These are phyloP conservation scores for Termitomyces sp. DNA, from an alignment of 768 basidiomycete genomes.

Conservation along the genomic window DNA sequence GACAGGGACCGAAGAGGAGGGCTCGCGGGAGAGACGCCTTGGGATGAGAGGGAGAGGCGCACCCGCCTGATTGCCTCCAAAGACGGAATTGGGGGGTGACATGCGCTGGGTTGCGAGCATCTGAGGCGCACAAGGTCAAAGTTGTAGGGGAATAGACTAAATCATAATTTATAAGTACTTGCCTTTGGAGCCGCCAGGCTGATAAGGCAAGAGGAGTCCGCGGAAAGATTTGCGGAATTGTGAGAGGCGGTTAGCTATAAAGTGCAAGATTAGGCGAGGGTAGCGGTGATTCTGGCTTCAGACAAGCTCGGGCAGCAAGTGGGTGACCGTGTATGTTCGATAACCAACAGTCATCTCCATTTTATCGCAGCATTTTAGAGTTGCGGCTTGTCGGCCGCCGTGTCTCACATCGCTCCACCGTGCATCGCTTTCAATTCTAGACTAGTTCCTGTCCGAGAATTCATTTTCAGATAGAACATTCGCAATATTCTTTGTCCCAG, in stretches of 20 bases:
- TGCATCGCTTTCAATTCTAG: not conserved
- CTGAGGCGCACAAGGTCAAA: conserved; percentile 4
- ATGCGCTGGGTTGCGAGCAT: conserved; percentile 45
- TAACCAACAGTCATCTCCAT: conserved; percentile 2
- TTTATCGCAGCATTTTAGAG: conserved; percentile 8
- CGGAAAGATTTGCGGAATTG: conserved; percentile 7
- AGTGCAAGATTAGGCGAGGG: not conserved
- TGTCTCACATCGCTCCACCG: conserved; percentile 7
- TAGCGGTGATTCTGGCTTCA: conserved; percentile 5
- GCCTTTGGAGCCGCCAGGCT: conserved; percentile 3
- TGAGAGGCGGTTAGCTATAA: conserved; percentile 2
- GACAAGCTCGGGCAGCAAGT: not conserved
- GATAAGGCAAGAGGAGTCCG: conserved; percentile 1
- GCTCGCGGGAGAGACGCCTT: conserved; percentile 35
- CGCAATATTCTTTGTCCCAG: not conserved
- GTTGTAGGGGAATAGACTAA: not conserved
- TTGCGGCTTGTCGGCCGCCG: conserved; percentile 5
- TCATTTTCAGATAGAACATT: not conserved
- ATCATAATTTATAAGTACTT: not conserved
- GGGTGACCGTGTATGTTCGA: not conserved
- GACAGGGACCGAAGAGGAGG: conserved; percentile 16
- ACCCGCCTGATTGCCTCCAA: conserved; percentile 40
- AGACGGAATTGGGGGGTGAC: conserved; percentile 26
- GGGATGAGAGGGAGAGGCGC: conserved; percentile 61
- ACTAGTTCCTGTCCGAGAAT: not conserved